Conservation (phyloP, 2,329 filamentous ascomycete species). For the Hirsutella thompsonii region DNA sequence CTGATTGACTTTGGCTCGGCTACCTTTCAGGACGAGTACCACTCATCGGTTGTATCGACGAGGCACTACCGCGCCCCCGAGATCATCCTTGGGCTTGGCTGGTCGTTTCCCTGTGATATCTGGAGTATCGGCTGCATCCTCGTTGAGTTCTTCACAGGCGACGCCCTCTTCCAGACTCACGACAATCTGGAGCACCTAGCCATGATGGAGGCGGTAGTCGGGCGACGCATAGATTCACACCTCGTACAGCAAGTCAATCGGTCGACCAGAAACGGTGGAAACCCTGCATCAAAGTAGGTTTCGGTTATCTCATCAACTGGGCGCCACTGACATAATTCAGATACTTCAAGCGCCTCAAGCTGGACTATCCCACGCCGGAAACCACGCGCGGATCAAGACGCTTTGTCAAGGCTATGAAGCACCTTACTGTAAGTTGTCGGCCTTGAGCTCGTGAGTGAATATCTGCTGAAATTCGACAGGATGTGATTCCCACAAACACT, state of each 20-base stretch:
- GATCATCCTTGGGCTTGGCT: constrained; percentile 57
- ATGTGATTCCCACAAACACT: constrained; percentile 49
- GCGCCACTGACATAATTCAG: constrained; percentile 24
- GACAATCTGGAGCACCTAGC: constrained; percentile 60
- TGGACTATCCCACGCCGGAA: constrained; percentile 52
- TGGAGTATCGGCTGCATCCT: constrained; percentile 65
- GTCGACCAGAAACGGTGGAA: constrained; percentile 42
- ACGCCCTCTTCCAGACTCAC: constrained; percentile 60
- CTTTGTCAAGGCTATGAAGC: constrained; percentile 61
- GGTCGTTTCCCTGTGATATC: constrained; percentile 61
- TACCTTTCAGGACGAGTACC: constrained; percentile 61
- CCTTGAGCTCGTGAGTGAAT: background rate
- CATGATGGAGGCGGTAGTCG: constrained; percentile 64
- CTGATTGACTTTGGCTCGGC: constrained; percentile 62
- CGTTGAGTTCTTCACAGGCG: constrained; percentile 60
- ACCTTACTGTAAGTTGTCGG: constrained; percentile 40
- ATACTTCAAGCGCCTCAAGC: constrained; percentile 52
- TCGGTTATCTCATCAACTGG: background rate
- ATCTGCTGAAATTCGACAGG: constrained; percentile 23
- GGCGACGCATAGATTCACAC: constrained; percentile 41
- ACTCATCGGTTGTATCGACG: constrained; percentile 58
- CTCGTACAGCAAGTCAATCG: constrained; percentile 38
- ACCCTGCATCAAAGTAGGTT: constrained; percentile 49
- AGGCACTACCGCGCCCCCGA: constrained; percentile 58
- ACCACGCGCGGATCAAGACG: constrained; percentile 51